Percentiles rank a stretch among this genome's conserved stretches.
Evolutionary conservation across 2,329 filamentous ascomycete species (phyloP).

Genomic region (Uncinocarpus reesii): DNA sequence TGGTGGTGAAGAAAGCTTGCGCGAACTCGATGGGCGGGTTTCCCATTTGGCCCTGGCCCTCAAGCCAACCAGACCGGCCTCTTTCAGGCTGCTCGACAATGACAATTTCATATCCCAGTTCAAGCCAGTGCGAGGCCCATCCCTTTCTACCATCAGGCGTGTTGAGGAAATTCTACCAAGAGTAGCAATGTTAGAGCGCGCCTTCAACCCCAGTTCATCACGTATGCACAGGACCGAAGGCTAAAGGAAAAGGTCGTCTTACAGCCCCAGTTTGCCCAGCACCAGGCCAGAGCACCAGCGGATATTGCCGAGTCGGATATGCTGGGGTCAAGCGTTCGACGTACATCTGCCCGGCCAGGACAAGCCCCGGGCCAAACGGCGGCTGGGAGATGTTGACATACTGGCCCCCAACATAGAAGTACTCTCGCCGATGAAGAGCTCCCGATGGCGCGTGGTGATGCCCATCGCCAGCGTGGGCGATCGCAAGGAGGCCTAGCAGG

Average conservation of each 20-base stretch:
- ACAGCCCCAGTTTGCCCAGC: conserved; percentile 21
- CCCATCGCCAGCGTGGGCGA: too few relatives aligned
- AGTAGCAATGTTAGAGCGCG: not conserved
- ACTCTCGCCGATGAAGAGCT: too few relatives aligned
- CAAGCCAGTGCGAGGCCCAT: conserved; percentile 38
- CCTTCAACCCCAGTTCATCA: not conserved
- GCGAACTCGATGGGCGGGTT: conserved; percentile 13
- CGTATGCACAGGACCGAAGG: not conserved
- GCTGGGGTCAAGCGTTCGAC: conserved; percentile 21
- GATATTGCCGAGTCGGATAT: conserved; percentile 11
- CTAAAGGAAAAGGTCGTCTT: conserved; percentile 2
- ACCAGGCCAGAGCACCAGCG: conserved; percentile 21
- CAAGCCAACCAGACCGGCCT: conserved; percentile 21
- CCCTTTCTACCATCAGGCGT: conserved; percentile 37
- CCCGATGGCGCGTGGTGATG: too few relatives aligned
- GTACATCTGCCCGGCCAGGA: conserved; percentile 21
- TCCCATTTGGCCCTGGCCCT: conserved; percentile 13
- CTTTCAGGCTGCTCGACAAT: conserved; percentile 30
- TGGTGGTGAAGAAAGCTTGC: conserved; percentile 21
- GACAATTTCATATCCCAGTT: conserved; percentile 36
- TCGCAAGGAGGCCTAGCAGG: too few relatives aligned
- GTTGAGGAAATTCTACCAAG: conserved; percentile 31
- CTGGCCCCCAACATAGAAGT: conserved; percentile 21
- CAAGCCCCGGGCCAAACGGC: conserved; percentile 16
- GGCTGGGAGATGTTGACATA: conserved; percentile 17